Percentiles rank a stretch among this genome's conserved stretches.
Evolutionary conservation across 225 moss, liverwort and hornwort genomes (phyloP).

Genomic region (Rhytidiadelphus loreus): DNA sequence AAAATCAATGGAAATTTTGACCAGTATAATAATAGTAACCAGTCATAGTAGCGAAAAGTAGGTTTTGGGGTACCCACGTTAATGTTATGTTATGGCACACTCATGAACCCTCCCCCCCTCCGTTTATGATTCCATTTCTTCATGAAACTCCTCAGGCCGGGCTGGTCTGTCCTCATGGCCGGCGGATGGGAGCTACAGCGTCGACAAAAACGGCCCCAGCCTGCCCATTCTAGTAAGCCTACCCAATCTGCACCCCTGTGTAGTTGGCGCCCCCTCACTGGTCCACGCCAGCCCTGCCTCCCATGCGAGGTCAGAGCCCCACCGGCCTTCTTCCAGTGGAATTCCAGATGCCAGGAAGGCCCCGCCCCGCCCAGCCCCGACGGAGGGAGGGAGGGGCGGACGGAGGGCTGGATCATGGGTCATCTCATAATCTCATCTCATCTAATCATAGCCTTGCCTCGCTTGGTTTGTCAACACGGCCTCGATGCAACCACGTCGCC

Average conservation of each 20-base stretch:
- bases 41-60: too few relatives aligned
- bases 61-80: too few relatives aligned
- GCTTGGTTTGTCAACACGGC: neutral
- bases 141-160: neutral
- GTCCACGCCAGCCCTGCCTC: neutral
- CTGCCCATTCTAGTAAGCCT: neutral
- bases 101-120: neutral
- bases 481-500: slow-evolving; percentile 1
- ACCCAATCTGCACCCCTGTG: neutral
- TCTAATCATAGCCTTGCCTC: neutral
- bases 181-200: neutral
- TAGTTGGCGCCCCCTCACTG: neutral
- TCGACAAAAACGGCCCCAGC: neutral
- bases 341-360: neutral
- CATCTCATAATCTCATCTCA: too few relatives aligned
- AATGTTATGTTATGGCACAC: neutral
- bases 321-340: neutral
- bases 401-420: neutral
- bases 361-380: too few relatives aligned
- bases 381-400: neutral
- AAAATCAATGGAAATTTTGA: too few relatives aligned
- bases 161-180: neutral
- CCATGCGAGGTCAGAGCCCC: neutral
- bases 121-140: neutral
- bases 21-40: too few relatives aligned